These are phyloP conservation scores for Dendrobium catenatum DNA, from an alignment of 106 monocot genomes.

Conservation along the genomic window DNA sequence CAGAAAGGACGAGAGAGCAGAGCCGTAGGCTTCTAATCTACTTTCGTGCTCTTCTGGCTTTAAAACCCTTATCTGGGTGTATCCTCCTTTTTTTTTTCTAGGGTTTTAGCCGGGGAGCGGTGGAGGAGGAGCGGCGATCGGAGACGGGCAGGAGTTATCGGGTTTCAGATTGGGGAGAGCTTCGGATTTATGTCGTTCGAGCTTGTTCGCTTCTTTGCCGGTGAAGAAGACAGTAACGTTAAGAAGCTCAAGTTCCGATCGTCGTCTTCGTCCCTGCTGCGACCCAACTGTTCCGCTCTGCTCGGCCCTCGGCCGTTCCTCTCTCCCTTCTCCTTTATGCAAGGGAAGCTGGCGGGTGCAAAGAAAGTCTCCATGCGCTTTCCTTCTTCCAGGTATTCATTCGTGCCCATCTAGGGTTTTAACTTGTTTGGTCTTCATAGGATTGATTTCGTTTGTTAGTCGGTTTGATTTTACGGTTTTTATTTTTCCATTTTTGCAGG, in stretches of 20 bases:
- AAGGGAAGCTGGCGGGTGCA: slow-evolving; percentile 2
- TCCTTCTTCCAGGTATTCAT: slow-evolving; percentile 9
- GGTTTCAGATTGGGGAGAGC: background rate
- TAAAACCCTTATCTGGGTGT: background rate
- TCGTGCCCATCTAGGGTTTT: background rate
- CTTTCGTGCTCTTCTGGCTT: background rate
- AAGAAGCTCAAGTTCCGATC: background rate
- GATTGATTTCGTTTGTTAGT: background rate
- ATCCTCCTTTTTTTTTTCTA: background rate
- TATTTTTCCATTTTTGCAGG: slow-evolving; percentile 13
- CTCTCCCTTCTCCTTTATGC: background rate
- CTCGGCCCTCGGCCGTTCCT: background rate
- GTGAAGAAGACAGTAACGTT: background rate
- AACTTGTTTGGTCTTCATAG: background rate
- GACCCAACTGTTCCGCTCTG: background rate
- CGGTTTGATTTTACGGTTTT: background rate
- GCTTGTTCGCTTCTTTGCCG: slow-evolving; percentile 8
- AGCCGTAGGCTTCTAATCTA: slow-evolving; percentile 4
- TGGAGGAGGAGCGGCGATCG: background rate
- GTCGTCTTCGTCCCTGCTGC: background rate
- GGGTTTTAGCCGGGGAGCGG: slow-evolving; percentile 12
- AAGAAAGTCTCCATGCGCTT: slow-evolving; percentile 20
- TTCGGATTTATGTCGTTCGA: slow-evolving; percentile 20
- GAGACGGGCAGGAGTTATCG: background rate
- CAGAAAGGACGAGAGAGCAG: background rate